Conservation (phyloP, 345 rosid genomes). For the Eucalyptus polybractea region DNA sequence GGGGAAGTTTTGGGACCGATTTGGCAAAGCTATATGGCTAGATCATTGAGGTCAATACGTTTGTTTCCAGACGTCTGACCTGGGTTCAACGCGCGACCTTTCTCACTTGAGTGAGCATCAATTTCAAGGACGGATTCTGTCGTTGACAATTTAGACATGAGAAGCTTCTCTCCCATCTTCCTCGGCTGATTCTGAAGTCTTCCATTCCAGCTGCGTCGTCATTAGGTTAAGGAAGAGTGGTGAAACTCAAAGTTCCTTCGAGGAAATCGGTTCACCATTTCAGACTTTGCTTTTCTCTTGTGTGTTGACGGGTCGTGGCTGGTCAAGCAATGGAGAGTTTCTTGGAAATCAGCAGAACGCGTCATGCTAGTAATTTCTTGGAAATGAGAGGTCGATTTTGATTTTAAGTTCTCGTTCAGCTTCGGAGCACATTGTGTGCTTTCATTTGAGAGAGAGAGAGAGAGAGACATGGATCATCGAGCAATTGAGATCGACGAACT, state of each 20-base stretch:
- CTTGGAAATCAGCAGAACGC: background rate
- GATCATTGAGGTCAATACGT: background rate
- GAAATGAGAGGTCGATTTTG: background rate
- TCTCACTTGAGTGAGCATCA: background rate
- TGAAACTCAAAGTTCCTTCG: background rate
- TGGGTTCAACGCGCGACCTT: background rate
- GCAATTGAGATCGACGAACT: background rate
- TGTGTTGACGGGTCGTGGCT: background rate
- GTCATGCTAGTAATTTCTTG: background rate
- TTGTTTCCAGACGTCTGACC: background rate
- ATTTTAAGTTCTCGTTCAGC: background rate
- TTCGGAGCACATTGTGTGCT: background rate
- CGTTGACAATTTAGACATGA: background rate
- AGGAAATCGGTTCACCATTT: background rate
- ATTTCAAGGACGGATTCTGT: background rate
- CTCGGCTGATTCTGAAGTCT: background rate
- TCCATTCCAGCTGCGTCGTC: background rate
- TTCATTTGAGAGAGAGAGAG: background rate
- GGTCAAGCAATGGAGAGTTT: background rate
- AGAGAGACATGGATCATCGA: background rate
- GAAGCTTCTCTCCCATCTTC: background rate
- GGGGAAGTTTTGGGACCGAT: background rate
- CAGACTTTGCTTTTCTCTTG: background rate
- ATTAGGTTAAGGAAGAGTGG: background rate
- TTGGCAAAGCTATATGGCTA: background rate